Base-by-base conservation (phyloP, 2,329 filamentous ascomycete genomes). In the Pyricularia grisea region DNA sequence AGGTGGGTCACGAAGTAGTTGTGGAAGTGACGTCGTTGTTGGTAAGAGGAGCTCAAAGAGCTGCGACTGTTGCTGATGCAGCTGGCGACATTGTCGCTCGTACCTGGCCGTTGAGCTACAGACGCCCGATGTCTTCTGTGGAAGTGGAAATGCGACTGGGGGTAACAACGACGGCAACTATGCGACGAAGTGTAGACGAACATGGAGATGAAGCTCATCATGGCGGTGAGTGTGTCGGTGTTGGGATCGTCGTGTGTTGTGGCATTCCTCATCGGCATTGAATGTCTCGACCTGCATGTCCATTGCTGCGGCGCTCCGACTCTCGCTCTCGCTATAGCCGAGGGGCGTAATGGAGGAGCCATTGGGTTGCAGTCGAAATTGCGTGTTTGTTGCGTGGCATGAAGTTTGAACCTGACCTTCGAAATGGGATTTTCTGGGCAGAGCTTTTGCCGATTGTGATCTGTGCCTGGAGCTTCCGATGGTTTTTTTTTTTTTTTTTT, bases 1-100 rank as follows among this genome's bases (percentile, higher is more conserved):
- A 99, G 86, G 78, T 97, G 93, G 10, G 95, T 97, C 70, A 98
- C 92, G 79, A 99, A 99, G 82, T 99, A 98, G 74, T 96, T 93
- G 81, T 97, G 93, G 79, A 98, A 98, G 71, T 79, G 78, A 66
- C 87, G 85, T 68, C 80, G 81, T 50, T 69, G 74, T 25, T 67
- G 66, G 12, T 61, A 75, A 28, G 14, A 55, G 33, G 66, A 67
- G 20, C 12, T 67, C 63, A 23, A 60, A 42, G 58, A 63, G 60
- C 25, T 66, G 50, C 20, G 36, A 23, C 42, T 28, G 65, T 67
- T 25, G 67, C 23, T 23, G 67, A 25, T n/a, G n/a, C 17, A 50
- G 28, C 50, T 30, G 66, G 11, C 6, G 10, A n/a, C 25, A 55
- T n/a, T 27, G 42, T 14, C 20, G 55, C 30, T 42, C 9, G 5